Conservation (phyloP, 2,329 filamentous ascomycete genomes). For the Penicillium sp. region DNA sequence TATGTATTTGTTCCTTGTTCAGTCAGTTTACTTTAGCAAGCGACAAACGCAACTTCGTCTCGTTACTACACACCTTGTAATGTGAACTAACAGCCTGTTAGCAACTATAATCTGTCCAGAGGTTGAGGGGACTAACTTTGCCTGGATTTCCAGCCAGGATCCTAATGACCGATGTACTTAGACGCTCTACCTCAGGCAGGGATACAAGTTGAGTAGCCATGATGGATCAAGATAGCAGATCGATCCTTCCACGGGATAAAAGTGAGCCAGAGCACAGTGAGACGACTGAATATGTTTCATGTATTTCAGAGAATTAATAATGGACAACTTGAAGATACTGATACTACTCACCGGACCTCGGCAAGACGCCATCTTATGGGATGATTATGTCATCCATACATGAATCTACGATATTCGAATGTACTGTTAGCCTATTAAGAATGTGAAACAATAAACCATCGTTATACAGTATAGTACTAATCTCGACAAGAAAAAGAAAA, state of each 20-base stretch:
- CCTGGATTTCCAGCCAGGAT: slow-evolving; percentile 88
- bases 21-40: background rate
- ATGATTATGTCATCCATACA: slow-evolving; percentile 13
- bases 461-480: slow-evolving; percentile 35
- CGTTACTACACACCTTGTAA: slow-evolving; percentile 49
- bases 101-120: background rate
- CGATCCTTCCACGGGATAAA: background rate
- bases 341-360: slow-evolving; percentile 14
- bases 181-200: slow-evolving; percentile 69
- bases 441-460: slow-evolving; percentile 26
- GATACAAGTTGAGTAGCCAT: slow-evolving; percentile 62
- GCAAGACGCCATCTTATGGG: slow-evolving; percentile 15
- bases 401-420: background rate
- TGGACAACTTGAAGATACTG: background rate
- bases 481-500: slow-evolving; percentile 31
- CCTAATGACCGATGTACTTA: slow-evolving; percentile 74
- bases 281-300: no score
- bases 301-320: background rate
- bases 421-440: background rate
- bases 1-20: slow-evolving; percentile 82
- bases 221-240: background rate
- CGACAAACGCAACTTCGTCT: background rate
- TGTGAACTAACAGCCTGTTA: slow-evolving; percentile 45
- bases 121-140: slow-evolving; percentile 53
- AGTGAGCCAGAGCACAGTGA: no score